Conservation (phyloP, 2,329 filamentous ascomycete genomes). For the Lasiodiplodia hormozganensis region DNA sequence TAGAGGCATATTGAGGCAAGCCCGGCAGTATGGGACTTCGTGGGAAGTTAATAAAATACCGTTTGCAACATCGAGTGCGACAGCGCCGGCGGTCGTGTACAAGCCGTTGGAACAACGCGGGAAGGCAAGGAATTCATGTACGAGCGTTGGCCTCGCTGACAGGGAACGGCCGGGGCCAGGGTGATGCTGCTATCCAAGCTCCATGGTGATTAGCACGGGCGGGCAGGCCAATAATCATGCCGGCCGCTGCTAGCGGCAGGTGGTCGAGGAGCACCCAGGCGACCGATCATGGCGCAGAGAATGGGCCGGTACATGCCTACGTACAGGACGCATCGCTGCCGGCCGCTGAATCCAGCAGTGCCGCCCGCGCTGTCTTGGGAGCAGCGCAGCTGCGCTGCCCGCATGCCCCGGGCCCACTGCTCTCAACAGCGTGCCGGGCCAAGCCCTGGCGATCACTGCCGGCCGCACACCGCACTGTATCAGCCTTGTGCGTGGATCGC, state of each 20-base stretch:
- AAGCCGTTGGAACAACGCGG: constrained; percentile 43
- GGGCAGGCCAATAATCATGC: constrained; percentile 37
- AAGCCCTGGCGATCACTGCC: constrained; percentile 26
- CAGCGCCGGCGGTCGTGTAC: constrained; percentile 37
- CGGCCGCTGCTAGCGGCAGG: constrained; percentile 19
- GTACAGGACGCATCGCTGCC: constrained; percentile 18
- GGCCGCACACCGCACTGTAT: constrained; percentile 26
- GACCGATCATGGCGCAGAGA: constrained; percentile 30
- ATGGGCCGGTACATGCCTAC: constrained; percentile 27
- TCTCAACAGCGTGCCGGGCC: constrained; percentile 15
- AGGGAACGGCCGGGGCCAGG: constrained; percentile 27
- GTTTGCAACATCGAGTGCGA: constrained; percentile 48
- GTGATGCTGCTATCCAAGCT: constrained; percentile 27
- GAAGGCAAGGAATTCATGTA: constrained; percentile 46
- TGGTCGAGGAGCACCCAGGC: constrained; percentile 28
- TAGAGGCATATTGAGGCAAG: constrained; percentile 43
- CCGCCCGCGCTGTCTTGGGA: constrained; percentile 17
- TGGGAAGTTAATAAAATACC: constrained; percentile 49
- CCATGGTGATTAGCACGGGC: constrained; percentile 23
- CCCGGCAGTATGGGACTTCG: constrained; percentile 42
- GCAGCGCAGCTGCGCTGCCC: constrained; percentile 8
- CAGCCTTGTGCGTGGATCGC: constrained; percentile 27
- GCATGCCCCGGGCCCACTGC: constrained; percentile 17
- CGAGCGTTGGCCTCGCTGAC: constrained; percentile 33
- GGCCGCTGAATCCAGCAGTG: constrained; percentile 23